These are phyloP conservation scores for Populus simonii DNA, from an alignment of 345 rosid species.

Conservation along the genomic window DNA sequence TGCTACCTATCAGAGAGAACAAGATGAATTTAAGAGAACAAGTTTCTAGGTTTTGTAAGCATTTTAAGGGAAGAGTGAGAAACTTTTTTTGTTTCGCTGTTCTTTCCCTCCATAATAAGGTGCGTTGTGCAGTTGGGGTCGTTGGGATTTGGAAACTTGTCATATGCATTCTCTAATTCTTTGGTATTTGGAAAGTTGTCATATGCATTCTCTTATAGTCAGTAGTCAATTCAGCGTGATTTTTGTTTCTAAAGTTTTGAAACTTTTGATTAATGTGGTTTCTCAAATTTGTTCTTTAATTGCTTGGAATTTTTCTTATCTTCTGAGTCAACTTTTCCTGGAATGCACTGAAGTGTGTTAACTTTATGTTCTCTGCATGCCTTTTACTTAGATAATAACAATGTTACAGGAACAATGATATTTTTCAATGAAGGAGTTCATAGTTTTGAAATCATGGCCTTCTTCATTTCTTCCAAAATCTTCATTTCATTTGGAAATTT, in stretches of 20 bases:
- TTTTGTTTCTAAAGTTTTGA: background rate
- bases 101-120: background rate
- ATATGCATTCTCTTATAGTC: background rate
- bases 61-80: background rate
- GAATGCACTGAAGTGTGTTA: background rate
- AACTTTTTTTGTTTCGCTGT: background rate
- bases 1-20: background rate
- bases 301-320: background rate
- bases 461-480: background rate
- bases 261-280: background rate
- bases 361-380: background rate
- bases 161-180: background rate
- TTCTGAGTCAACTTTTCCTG: background rate
- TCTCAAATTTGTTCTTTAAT: background rate
- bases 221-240: background rate
- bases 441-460: background rate
- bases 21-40: background rate
- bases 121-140: background rate
- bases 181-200: background rate
- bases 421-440: background rate
- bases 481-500: background rate
- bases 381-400: background rate
- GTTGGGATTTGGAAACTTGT: slow-evolving; percentile 3
- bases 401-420: background rate
- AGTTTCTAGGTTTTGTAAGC: background rate